Base-by-base conservation (phyloP, 139 green algal genomes). In the Trebouxia sp. region DNA sequence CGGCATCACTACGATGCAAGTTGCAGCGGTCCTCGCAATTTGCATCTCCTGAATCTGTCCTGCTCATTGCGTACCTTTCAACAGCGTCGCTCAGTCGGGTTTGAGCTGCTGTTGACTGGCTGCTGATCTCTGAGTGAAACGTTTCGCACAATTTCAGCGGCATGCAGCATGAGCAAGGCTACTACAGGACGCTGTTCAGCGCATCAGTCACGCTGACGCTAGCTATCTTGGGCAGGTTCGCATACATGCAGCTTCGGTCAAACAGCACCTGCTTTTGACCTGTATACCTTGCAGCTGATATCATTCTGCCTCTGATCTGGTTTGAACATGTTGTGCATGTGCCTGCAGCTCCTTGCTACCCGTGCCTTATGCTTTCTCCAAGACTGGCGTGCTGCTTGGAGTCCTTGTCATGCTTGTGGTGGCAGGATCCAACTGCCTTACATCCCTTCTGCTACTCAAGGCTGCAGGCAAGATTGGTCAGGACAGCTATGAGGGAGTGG, bases 361-460 rank as follows among this genome's bases (percentile, higher is more conserved):
- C 0, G 62, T 95, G 7, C 91, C 92, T 1, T 97, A 88, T 82
- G 92, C 92, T 20, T 89, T 96, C 45, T 91, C 83, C 24, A 88
- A 91, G 62, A 89, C 84, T 15, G 93, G 93, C 17, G 53, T 96
- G 0, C 30, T 90, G 0, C 67, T 85, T 2, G 92, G 92, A 14
- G 47, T 90, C 2, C 3, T 87, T 0, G 91, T 87, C 8, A 90
- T 91, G 86, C 32, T 83, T 0, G 55, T 89, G 5, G 91, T 95
- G 38, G 89, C 89, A 20, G 70, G 37, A 15, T 87, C 85, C 41
- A 97, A 97, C 62, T 82, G 87, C 17, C 51, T 84, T 12, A 95
- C 92, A 0, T 89, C 87, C 74, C 86, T 84, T 22, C 87, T 94
- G 65, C 83, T 95, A 72, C 85, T 95, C 43, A 72, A 84, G 2